These are phyloP conservation scores for Parastagonospora nodorum DNA, from an alignment of 2,329 filamentous ascomycete species.

Conservation along the genomic window DNA sequence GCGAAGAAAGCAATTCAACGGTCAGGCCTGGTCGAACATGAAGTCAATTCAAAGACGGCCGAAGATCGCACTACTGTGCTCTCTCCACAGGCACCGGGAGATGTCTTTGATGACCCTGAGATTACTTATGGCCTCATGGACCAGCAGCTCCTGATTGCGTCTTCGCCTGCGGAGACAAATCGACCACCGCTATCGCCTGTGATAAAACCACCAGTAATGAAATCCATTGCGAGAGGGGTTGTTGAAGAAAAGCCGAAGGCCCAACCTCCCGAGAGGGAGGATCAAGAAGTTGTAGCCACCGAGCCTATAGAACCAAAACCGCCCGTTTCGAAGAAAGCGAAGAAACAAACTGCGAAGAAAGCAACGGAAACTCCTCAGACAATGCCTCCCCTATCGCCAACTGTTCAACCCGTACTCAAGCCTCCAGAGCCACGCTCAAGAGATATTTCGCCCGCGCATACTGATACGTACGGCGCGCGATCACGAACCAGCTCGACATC, in stretches of 20 bases:
- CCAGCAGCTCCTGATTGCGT: slow-evolving; percentile 26
- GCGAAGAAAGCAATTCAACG: not conserved
- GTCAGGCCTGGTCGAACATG: not conserved
- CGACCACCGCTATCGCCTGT: slow-evolving; percentile 6
- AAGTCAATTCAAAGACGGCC: not conserved
- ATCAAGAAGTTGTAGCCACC: not conserved
- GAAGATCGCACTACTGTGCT: slow-evolving; percentile 1
- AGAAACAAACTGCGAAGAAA: slow-evolving; percentile 1
- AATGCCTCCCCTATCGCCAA: slow-evolving; percentile 2
- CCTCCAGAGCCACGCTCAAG: slow-evolving; percentile 1
- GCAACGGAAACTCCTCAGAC: slow-evolving; percentile 1
- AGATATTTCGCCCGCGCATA: slow-evolving; percentile 9
- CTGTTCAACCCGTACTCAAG: not conserved
- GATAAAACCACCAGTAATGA: not conserved
- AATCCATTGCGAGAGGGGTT: not conserved
- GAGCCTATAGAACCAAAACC: not conserved
- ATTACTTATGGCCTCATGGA: slow-evolving; percentile 36
- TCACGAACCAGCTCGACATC: slow-evolving; percentile 16
- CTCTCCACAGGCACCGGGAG: slow-evolving; percentile 10
- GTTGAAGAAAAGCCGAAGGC: not conserved
- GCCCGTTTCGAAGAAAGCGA: not conserved
- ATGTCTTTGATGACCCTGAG: slow-evolving; percentile 32
- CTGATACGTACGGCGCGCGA: slow-evolving; percentile 5
- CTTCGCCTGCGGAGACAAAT: slow-evolving; percentile 11
- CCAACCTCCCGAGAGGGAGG: not conserved